A percentile compares a stretch with the other conserved stretches of the same genome.
phyloP scores from a whole-genome alignment of 805 yeast genomes.

The Candida anglica region DNA sequence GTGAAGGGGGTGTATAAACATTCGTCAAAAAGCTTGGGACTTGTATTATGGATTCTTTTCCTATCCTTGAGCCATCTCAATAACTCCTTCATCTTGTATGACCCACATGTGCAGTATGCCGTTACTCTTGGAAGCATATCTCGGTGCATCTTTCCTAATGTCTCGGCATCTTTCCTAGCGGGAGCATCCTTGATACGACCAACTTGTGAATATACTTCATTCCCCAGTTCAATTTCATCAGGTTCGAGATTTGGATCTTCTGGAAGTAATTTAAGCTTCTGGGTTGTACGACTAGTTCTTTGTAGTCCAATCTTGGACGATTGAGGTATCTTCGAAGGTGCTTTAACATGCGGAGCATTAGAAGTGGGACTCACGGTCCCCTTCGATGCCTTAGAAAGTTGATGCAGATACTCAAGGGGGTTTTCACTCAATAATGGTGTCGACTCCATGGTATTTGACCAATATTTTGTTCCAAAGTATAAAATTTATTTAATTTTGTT shows the following conservation, averaged over 20 bases:
- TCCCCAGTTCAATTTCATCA: slow-evolving; percentile 26
- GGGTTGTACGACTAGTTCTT: slow-evolving; percentile 70
- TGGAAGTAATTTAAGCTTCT: slow-evolving; percentile 68
- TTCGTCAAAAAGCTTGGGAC: slow-evolving; percentile 89
- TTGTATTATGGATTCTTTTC: slow-evolving; percentile 66
- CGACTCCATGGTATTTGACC: slow-evolving; percentile 2
- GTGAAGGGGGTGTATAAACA: slow-evolving; percentile 90
- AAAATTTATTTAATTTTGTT: too few species aligned
- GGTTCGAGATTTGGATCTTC: slow-evolving; percentile 17
- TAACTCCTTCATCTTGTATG: slow-evolving; percentile 84
- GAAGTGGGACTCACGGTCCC: too few species aligned
- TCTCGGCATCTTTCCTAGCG: slow-evolving; percentile 91
- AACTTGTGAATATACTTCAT: slow-evolving; percentile 73
- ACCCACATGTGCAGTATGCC: slow-evolving; percentile 93
- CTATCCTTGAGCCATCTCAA: slow-evolving; percentile 81
- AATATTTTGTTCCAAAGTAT: too few species aligned
- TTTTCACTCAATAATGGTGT: slow-evolving; percentile 4
- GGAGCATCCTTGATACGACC: slow-evolving; percentile 79
- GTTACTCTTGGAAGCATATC: slow-evolving; percentile 88
- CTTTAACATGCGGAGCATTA: too few species aligned
- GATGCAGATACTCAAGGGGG: slow-evolving; percentile 2
- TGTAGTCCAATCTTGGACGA: slow-evolving; percentile 62
- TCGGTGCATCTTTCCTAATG: slow-evolving; percentile 82
- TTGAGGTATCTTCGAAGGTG: slow-evolving; percentile 24
- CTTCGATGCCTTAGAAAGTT: too few species aligned